Percentiles rank a stretch among this genome's conserved stretches.
Conservation (phyloP, 2,329 filamentous ascomycete species). For the Juglanconis sp. region DNA sequence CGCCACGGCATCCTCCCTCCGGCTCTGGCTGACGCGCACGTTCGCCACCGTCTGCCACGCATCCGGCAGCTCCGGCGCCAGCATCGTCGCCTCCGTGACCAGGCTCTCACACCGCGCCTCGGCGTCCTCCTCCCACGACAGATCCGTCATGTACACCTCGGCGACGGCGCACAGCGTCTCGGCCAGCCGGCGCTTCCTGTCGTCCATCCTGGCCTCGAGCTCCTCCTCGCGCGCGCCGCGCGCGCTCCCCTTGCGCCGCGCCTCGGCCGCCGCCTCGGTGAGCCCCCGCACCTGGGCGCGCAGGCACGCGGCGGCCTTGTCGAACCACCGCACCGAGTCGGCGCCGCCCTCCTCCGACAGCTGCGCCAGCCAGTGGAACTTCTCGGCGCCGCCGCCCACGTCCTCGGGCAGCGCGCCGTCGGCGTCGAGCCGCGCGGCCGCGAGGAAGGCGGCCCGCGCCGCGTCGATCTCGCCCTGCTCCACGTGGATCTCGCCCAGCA, state of each 20-base stretch:
- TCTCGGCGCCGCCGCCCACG: slow-evolving; percentile 80
- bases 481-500: slow-evolving; percentile 78
- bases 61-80: slow-evolving; percentile 78
- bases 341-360: slow-evolving; percentile 69
- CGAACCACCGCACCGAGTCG: slow-evolving; percentile 66
- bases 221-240: slow-evolving; percentile 33
- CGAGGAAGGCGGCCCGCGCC: slow-evolving; percentile 69
- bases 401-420: slow-evolving; percentile 69
- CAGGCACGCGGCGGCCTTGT: slow-evolving; percentile 69
- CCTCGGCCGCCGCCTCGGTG: slow-evolving; percentile 36
- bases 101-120: slow-evolving; percentile 84
- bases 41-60: slow-evolving; percentile 95
- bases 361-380: slow-evolving; percentile 93
- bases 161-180: slow-evolving; percentile 91
- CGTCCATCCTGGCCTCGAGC: slow-evolving; percentile 66
- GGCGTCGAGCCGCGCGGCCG: slow-evolving; percentile 72
- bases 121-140: slow-evolving; percentile 89
- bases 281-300: slow-evolving; percentile 67
- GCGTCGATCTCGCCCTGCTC: slow-evolving; percentile 78
- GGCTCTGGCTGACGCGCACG: slow-evolving; percentile 83
- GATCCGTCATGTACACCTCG: slow-evolving; percentile 98
- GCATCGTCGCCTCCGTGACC: slow-evolving; percentile 83
- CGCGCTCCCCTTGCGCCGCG: slow-evolving; percentile 33
- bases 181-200: slow-evolving; percentile 76
- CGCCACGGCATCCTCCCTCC: slow-evolving; percentile 73